Evolutionary conservation across 352 stramenopile genomes (phyloP).

Genomic region (Globisporangium perplexum): DNA sequence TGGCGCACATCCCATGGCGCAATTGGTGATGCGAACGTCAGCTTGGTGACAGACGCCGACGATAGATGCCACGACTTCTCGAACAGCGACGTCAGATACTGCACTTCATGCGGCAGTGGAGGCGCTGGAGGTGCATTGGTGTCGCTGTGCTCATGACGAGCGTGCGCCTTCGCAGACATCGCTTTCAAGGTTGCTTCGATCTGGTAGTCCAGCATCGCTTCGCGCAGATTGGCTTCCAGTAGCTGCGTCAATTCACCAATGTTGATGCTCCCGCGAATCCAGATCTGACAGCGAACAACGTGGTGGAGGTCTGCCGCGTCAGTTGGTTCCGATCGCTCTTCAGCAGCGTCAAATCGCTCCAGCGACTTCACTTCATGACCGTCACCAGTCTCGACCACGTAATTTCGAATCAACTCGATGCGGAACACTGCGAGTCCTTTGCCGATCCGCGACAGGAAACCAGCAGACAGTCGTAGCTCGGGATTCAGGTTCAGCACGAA

Average conservation of each 20-base stretch:
- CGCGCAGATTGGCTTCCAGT: conserved; percentile 64
- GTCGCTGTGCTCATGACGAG: neutral
- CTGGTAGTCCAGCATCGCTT: conserved; percentile 76
- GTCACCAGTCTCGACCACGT: neutral
- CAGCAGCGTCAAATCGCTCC: conserved; percentile 8
- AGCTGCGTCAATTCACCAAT: conserved; percentile 41
- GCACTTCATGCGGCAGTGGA: conserved; percentile 20
- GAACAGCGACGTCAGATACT: conserved; percentile 40
- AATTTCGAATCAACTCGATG: conserved; percentile 43
- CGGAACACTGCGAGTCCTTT: conserved; percentile 70
- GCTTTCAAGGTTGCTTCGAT: conserved; percentile 54
- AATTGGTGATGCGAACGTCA: conserved; percentile 34
- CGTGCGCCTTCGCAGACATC: neutral
- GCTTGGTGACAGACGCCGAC: conserved; percentile 57
- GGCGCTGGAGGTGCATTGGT: neutral
- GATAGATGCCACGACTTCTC: conserved; percentile 35
- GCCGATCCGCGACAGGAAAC: conserved; percentile 67
- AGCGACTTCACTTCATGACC: conserved; percentile 10
- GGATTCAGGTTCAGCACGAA: conserved; percentile 85
- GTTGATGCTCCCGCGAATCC: conserved; percentile 66
- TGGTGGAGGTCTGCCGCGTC: neutral
- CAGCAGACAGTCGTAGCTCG: conserved; percentile 66
- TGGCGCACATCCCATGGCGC: conserved; percentile 62
- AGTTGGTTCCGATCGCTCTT: neutral
- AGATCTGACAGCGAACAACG: conserved; percentile 49